Percentiles rank a stretch among this genome's conserved stretches.
These are phyloP conservation scores for Floccularia luteovirens DNA, from an alignment of 768 basidiomycete genomes.

Conservation along the genomic window DNA sequence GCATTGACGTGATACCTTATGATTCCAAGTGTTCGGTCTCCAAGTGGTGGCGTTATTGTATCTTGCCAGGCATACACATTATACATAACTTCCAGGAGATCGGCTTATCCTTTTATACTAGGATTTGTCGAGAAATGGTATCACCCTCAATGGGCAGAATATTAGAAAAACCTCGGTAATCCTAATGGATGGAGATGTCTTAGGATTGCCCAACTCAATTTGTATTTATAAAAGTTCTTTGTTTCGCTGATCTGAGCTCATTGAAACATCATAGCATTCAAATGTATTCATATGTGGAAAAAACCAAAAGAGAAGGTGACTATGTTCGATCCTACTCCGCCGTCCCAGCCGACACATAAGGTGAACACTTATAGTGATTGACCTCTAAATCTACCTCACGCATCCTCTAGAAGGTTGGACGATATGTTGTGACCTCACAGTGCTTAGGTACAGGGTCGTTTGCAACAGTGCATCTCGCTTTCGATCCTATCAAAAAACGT, in stretches of 20 bases:
- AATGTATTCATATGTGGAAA: constrained; percentile 53
- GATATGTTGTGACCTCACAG: constrained; percentile 70
- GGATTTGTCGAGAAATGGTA: constrained; percentile 76
- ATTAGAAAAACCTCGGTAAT: constrained; percentile 63
- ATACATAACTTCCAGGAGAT: no score
- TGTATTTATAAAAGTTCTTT: constrained; percentile 24
- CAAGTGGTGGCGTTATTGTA: constrained; percentile 64
- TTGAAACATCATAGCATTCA: constrained; percentile 41
- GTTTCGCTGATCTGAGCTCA: background rate
- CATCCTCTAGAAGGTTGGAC: constrained; percentile 44
- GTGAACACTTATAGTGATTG: constrained; percentile 14
- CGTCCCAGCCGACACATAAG: constrained; percentile 44
- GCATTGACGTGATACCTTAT: constrained; percentile 1
- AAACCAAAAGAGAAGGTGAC: constrained; percentile 43
- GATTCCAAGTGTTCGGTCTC: constrained; percentile 51
- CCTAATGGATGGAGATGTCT: constrained; percentile 67
- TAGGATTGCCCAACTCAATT: constrained; percentile 62
- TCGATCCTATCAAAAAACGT: constrained; percentile 52
- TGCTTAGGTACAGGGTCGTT: constrained; percentile 78
- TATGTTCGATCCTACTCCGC: constrained; percentile 58
- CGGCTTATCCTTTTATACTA: no score
- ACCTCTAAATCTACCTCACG: background rate
- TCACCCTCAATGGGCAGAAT: constrained; percentile 60
- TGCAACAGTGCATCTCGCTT: constrained; percentile 74
- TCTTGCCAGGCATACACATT: constrained; percentile 61